phyloP scores from a whole-genome alignment of 257 asterid species.

The Nicotiana noctiflora region DNA sequence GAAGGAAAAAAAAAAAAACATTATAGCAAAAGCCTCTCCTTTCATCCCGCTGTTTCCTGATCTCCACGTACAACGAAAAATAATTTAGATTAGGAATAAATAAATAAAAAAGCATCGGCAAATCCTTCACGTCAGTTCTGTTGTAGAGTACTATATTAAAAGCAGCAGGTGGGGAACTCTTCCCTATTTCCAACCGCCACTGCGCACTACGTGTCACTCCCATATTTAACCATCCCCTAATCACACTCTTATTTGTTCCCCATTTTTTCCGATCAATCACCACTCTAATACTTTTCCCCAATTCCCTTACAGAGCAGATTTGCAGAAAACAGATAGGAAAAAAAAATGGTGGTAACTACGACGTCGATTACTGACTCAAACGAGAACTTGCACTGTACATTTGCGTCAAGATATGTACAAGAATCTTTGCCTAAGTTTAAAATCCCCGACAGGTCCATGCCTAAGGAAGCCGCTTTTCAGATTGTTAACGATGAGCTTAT shows the following conservation, averaged over 20 bases:
- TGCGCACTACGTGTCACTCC: neutral
- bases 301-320: neutral
- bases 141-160: too few species aligned
- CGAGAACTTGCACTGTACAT: slow-evolving; percentile 40
- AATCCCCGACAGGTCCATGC: slow-evolving; percentile 48
- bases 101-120: too few species aligned
- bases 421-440: slow-evolving; percentile 55
- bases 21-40: too few species aligned
- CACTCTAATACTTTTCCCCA: too few species aligned
- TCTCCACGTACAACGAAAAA: too few species aligned
- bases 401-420: slow-evolving; percentile 60
- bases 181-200: neutral
- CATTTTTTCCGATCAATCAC: too few species aligned
- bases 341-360: slow-evolving; percentile 30
- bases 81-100: too few species aligned
- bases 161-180: too few species aligned
- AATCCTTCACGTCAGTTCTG: too few species aligned
- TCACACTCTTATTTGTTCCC: too few species aligned
- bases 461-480: slow-evolving; percentile 75
- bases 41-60: too few species aligned
- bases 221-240: neutral
- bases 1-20: too few species aligned
- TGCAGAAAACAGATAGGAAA: neutral
- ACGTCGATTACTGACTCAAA: slow-evolving; percentile 19
- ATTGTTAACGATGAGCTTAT: slow-evolving; percentile 62